phyloP scores from a whole-genome alignment of 2,329 filamentous ascomycete species.

The Phaeosphaeria sp. region DNA sequence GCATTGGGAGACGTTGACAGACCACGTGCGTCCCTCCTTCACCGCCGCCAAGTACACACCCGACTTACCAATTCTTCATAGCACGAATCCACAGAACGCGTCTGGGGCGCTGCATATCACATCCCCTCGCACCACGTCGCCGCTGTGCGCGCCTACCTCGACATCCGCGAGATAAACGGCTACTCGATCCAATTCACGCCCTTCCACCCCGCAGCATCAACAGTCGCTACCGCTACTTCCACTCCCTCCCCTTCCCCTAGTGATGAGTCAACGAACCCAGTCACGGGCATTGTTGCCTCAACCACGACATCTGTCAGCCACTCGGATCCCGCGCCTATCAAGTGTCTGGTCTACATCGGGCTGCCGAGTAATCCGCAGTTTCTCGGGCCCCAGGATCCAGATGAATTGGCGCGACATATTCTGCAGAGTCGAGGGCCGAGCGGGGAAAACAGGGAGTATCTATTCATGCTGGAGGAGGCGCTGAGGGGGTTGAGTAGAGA shows the following conservation, averaged over 20 bases:
- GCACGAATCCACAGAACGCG: constrained; percentile 62
- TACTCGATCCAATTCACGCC: constrained; percentile 92
- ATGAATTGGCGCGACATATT: constrained; percentile 81
- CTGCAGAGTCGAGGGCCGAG: constrained; percentile 78
- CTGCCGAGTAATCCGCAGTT: constrained; percentile 94
- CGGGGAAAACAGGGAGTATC: constrained; percentile 88
- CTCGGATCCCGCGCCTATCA: constrained; percentile 15
- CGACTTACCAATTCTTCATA: constrained; percentile 5
- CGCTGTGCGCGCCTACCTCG: constrained; percentile 87
- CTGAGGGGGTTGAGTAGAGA: constrained; percentile 75
- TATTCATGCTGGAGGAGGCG: constrained; percentile 79
- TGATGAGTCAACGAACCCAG: background rate
- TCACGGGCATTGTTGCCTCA: constrained; percentile 46
- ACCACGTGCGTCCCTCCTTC: constrained; percentile 58
- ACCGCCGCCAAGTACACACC: constrained; percentile 12
- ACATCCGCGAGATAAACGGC: constrained; percentile 96
- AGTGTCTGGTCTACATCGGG: constrained; percentile 88
- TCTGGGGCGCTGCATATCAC: constrained; percentile 94
- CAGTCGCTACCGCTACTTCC: constrained; percentile 23
- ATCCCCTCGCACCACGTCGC: constrained; percentile 74
- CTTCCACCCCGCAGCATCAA: constrained; percentile 68
- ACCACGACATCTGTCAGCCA: constrained; percentile 1
- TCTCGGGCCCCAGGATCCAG: constrained; percentile 79
- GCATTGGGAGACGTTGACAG: constrained; percentile 78
- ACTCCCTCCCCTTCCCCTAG: constrained; percentile 34